Evolutionary conservation across 2,329 filamentous ascomycete species (phyloP).

Genomic region (Scedosporium boydii): DNA sequence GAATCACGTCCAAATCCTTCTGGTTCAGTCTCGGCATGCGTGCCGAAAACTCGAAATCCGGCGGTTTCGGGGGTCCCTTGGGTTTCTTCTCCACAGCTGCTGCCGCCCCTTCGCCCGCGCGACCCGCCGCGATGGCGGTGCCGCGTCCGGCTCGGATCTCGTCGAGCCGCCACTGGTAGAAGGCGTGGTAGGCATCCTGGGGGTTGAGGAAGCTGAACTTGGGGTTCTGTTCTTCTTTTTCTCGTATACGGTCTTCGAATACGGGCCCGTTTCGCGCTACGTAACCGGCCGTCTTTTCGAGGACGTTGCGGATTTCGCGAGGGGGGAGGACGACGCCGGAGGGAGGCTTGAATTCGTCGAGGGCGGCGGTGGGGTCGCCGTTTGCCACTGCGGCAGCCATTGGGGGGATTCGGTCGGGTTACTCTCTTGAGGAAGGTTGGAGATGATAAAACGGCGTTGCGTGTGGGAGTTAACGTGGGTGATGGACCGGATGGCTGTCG

Average conservation of each 20-base stretch:
- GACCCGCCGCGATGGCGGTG: conserved; percentile 66
- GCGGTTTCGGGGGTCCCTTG: conserved; percentile 73
- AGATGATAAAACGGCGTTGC: not conserved
- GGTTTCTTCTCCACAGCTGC: conserved; percentile 50
- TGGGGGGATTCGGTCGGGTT: not conserved
- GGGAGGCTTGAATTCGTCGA: conserved; percentile 68
- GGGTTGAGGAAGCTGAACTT: conserved; percentile 82
- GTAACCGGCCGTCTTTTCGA: conserved; percentile 94
- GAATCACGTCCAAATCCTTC: conserved; percentile 69
- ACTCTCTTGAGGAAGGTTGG: not conserved
- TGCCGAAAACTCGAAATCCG: conserved; percentile 86
- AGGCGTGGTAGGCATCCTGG: conserved; percentile 76
- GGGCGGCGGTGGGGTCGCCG: conserved; percentile 34
- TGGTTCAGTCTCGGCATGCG: conserved; percentile 97
- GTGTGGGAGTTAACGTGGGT: not conserved
- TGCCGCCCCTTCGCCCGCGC: conserved; percentile 49
- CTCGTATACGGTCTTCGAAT: conserved; percentile 76
- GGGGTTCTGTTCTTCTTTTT: conserved; percentile 75
- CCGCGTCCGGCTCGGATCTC: conserved; percentile 81
- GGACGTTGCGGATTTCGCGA: conserved; percentile 70
- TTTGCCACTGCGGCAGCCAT: conserved; percentile 2
- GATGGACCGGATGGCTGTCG: not conserved
- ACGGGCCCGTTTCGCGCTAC: conserved; percentile 59
- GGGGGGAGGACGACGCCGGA: conserved; percentile 80
- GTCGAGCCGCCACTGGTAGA: conserved; percentile 81